Evolutionary conservation across 495 filamentous ascomycete species (phyloP).

Genomic region (Podospora pseudocomata): DNA sequence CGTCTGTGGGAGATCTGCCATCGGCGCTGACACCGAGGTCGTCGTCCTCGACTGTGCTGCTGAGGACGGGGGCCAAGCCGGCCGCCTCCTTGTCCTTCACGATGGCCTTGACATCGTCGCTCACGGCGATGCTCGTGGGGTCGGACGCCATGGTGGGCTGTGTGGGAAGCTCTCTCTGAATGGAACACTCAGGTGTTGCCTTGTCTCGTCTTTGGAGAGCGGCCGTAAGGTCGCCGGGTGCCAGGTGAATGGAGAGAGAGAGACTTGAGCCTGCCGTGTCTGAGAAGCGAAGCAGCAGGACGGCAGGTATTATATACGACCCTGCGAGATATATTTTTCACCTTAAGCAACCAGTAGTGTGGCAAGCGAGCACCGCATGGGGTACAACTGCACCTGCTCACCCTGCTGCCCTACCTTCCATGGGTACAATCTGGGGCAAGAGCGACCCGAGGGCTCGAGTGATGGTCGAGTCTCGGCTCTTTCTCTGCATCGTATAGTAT

Average conservation of each 20-base stretch:
- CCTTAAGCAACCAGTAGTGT: neutral
- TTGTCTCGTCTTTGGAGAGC: slow-evolving; percentile 1
- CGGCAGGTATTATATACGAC: slow-evolving; percentile 10
- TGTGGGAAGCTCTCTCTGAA: neutral
- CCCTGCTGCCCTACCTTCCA: neutral
- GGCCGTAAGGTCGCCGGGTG: neutral
- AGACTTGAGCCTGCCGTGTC: neutral
- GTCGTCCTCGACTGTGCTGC: slow-evolving; percentile 9
- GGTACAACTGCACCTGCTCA: neutral
- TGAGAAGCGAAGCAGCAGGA: neutral
- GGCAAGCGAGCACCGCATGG: neutral
- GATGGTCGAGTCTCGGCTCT: neutral
- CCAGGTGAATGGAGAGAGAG: neutral
- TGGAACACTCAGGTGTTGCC: neutral
- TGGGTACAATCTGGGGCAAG: neutral
- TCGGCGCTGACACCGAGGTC: slow-evolving; percentile 19
- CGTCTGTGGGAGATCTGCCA: slow-evolving; percentile 48
- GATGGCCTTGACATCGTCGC: slow-evolving; percentile 17
- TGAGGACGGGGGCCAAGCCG: slow-evolving; percentile 10
- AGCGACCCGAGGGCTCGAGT: neutral
- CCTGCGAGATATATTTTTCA: slow-evolving; percentile 2
- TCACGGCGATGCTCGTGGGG: slow-evolving; percentile 15
- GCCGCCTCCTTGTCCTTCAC: slow-evolving; percentile 18
- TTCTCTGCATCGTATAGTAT: neutral
- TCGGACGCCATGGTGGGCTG: slow-evolving; percentile 18